phyloP scores from a whole-genome alignment of 208 protist species.

The Porcisia deanei region DNA sequence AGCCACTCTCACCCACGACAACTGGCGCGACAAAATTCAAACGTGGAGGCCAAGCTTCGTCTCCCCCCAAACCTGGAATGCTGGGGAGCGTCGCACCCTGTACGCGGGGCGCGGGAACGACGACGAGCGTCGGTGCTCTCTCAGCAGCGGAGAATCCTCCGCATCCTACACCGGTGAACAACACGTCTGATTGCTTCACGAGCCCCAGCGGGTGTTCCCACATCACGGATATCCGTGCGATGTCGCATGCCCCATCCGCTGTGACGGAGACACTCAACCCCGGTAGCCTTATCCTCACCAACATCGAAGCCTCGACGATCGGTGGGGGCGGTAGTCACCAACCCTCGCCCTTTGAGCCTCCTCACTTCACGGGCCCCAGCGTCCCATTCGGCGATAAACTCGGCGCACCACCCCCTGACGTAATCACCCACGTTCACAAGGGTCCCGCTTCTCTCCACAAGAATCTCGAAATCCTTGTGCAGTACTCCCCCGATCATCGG shows the following conservation, averaged over 20 bases:
- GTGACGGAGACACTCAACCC: not conserved
- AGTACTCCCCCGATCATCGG: too few relatives aligned
- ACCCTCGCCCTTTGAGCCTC: not conserved
- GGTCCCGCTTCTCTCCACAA: too few relatives aligned
- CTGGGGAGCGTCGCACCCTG: not conserved
- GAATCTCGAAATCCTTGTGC: too few relatives aligned
- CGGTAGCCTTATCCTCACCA: not conserved
- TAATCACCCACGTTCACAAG: not conserved
- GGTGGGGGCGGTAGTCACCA: not conserved
- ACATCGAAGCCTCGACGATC: not conserved
- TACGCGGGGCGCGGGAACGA: not conserved
- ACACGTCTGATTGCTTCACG: not conserved
- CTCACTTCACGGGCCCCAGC: not conserved
- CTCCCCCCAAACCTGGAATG: not conserved
- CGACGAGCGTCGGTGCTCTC: not conserved
- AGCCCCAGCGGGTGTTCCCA: not conserved
- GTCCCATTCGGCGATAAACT: not conserved
- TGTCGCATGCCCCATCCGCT: not conserved
- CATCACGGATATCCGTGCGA: not conserved
- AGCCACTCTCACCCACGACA: not conserved
- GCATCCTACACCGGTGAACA: not conserved
- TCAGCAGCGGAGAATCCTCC: not conserved
- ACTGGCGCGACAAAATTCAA: not conserved
- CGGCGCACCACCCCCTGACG: not conserved
- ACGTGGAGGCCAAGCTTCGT: not conserved